Conservation (phyloP, 148 eudicot genomes). For the Rheum nobile region DNA sequence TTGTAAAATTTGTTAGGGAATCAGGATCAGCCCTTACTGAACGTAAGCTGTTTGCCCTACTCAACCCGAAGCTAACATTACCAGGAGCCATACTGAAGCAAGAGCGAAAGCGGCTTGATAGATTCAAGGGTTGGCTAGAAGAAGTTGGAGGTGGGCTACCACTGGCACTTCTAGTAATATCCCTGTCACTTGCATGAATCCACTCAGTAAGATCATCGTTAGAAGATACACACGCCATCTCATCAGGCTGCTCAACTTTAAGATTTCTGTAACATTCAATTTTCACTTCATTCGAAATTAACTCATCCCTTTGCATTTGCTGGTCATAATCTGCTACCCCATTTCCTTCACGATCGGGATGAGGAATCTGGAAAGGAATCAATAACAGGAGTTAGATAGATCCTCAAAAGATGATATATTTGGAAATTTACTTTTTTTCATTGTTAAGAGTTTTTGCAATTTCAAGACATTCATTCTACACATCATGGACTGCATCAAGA, state of each 20-base stretch:
- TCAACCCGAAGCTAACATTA: constrained; percentile 72
- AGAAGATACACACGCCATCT: constrained; percentile 29
- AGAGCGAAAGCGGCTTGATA: constrained; percentile 60
- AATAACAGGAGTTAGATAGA: background rate
- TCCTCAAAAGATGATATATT: background rate
- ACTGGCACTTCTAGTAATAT: constrained; percentile 23
- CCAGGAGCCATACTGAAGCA: constrained; percentile 66
- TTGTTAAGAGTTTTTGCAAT: background rate
- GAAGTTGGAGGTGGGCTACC: constrained; percentile 48
- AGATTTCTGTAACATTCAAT: constrained; percentile 29
- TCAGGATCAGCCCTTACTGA: constrained; percentile 42
- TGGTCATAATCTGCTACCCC: constrained; percentile 11
- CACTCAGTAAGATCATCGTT: constrained; percentile 40
- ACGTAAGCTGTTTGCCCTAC: constrained; percentile 53
- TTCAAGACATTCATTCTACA: background rate
- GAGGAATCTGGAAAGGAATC: constrained; percentile 25
- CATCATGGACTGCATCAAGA: background rate
- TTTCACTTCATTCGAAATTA: constrained; percentile 31
- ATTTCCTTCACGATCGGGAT: constrained; percentile 23
- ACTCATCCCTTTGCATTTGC: constrained; percentile 21
- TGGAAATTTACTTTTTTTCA: background rate
- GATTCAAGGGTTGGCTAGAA: constrained; percentile 38
- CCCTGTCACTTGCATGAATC: constrained; percentile 36
- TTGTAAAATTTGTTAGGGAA: constrained; percentile 36
- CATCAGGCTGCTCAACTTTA: constrained; percentile 40